Conservation (phyloP, 2,329 filamentous ascomycete genomes). For the Xylaria arbuscula region DNA sequence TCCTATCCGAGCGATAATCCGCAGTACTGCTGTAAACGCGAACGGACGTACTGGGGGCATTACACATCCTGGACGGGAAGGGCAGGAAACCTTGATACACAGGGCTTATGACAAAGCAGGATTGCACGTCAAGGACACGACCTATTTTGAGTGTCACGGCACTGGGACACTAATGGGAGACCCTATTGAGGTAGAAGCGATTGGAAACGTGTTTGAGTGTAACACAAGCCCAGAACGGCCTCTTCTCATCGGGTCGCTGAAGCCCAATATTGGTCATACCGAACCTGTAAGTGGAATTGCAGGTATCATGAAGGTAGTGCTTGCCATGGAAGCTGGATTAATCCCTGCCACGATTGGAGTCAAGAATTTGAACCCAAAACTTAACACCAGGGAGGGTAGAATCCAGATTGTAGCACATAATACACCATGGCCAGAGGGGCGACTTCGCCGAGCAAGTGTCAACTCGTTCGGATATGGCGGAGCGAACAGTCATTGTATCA, state of each 20-base stretch:
- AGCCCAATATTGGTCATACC: slow-evolving; percentile 42
- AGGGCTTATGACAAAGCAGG: slow-evolving; percentile 40
- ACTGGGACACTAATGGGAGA: slow-evolving; percentile 57
- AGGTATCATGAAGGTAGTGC: slow-evolving; percentile 42
- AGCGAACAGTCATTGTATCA: slow-evolving; percentile 43
- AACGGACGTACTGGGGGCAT: slow-evolving; percentile 43
- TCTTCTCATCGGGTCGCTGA: slow-evolving; percentile 39
- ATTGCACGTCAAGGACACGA: slow-evolving; percentile 16
- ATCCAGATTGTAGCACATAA: slow-evolving; percentile 33
- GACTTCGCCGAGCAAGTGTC: slow-evolving; percentile 41
- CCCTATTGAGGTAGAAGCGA: slow-evolving; percentile 53
- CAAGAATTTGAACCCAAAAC: slow-evolving; percentile 41
- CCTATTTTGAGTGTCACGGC: slow-evolving; percentile 44
- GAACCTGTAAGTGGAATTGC: slow-evolving; percentile 46
- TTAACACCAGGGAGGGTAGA: slow-evolving; percentile 41
- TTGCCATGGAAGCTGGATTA: slow-evolving; percentile 41
- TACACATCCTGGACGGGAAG: slow-evolving; percentile 34
- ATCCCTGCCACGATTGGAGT: slow-evolving; percentile 48
- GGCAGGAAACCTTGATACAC: slow-evolving; percentile 43
- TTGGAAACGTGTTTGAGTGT: slow-evolving; percentile 39
- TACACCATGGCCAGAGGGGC: slow-evolving; percentile 41
- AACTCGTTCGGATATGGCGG: slow-evolving; percentile 50
- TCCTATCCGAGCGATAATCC: slow-evolving; percentile 40
- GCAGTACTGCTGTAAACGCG: slow-evolving; percentile 41
- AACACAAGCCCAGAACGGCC: slow-evolving; percentile 37